Conservation (phyloP, 75 land plant species). For the Cryptomeria japonica region DNA sequence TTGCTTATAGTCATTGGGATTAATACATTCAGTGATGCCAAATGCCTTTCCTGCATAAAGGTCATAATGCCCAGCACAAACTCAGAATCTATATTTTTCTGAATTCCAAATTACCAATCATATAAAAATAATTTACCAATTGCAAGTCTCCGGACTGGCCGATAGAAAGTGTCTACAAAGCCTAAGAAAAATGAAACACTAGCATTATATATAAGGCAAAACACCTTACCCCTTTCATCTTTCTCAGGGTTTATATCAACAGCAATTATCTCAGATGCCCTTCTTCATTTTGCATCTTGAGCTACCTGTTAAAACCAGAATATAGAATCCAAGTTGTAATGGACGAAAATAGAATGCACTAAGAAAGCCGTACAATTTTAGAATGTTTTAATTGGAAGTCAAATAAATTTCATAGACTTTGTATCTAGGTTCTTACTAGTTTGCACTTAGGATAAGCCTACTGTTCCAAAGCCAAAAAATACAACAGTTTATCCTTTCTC, state of each 20-base stretch:
- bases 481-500: too few species aligned
- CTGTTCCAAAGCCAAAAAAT: too few species aligned
- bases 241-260: constrained; percentile 23
- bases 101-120: not conserved
- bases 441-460: constrained; percentile 22
- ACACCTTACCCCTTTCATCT: constrained; percentile 48
- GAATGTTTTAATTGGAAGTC: not conserved
- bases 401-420: not conserved
- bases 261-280: too few species aligned
- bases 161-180: too few species aligned
- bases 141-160: too few species aligned
- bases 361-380: not conserved
- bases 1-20: too few species aligned
- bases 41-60: constrained; percentile 59
- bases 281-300: too few species aligned
- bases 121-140: not conserved
- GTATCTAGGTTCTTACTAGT: not conserved
- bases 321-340: not conserved
- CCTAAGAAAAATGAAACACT: not conserved
- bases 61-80: not conserved
- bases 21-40: constrained; percentile 77
- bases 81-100: not conserved
- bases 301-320: constrained; percentile 23
- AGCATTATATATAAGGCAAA: not conserved
- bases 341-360: not conserved